Evolutionary conservation across 352 stramenopile genomes (phyloP), one percentile per base, ranked within the genome.

Genomic region (Globisporangium perplexum): DNA sequence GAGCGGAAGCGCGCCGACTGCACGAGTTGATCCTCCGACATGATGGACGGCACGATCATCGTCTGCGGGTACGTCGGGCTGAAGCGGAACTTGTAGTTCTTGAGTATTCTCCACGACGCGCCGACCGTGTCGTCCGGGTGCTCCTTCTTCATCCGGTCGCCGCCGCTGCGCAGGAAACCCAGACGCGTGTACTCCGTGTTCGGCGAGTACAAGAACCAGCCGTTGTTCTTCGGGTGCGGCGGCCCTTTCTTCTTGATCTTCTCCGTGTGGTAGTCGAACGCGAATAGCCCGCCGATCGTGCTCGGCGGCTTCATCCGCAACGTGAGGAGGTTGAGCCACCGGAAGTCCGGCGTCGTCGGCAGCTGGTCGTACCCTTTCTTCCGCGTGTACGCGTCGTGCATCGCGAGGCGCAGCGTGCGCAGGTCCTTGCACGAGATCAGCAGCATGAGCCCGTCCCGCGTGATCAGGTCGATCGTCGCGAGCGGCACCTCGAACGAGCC

Each of bases 31-130:
- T 95, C 91, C 51, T 98, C 95, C 42, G 92, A 85, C 62, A 99
- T 90, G 31, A 89, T 83, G 22, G 88, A 83, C 20, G 96, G 96
- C 23, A 98, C 95, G 12, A 98, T 83, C 71, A 99, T 88, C 17
- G 98, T 77, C 45, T 90, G 85, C 4, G 96, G 96, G 65, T 99
- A 99, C 23, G 93, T 97, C 14, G 85, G 75, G 54, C 89, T 98
- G 58, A 98, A 86, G 38, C 74, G 75, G 67, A 96, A 98, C 62
- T 90, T 93, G 54, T 77, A 90, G 53, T 95, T 95, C 65, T 93
- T 93, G 18, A 95, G 70, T 52, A 93, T 60, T 31, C 88, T 66
- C 90, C 89, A 97, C 4, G 54, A 51, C 18, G 52, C 44, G 15
- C 33, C 47, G 22, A 77, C 79, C 33, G 90, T 80, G 11, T 38